phyloP scores from a whole-genome alignment of 2,329 filamentous ascomycete genomes.

The Chaetomium globosum region DNA sequence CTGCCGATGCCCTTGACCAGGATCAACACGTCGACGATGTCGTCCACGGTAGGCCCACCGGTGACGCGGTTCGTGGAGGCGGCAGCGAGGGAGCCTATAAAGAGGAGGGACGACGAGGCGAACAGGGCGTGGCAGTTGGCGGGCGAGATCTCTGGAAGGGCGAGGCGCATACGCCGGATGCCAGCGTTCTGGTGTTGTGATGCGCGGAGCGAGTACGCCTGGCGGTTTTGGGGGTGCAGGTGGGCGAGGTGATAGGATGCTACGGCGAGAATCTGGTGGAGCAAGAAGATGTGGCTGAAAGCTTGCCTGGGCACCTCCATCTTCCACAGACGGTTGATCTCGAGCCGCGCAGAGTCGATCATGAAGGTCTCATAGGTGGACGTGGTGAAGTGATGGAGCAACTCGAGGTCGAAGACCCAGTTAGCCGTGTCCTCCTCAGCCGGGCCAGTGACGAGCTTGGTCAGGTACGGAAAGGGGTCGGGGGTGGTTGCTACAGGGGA shows the following conservation, averaged over 20 bases:
- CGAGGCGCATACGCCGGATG: slow-evolving; percentile 33
- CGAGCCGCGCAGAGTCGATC: neutral
- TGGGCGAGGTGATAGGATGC: slow-evolving; percentile 35
- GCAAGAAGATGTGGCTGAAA: slow-evolving; percentile 34
- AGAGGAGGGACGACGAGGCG: slow-evolving; percentile 32
- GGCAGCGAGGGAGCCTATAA: slow-evolving; percentile 32
- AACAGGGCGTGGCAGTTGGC: slow-evolving; percentile 36
- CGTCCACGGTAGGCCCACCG: slow-evolving; percentile 26
- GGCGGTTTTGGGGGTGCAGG: slow-evolving; percentile 26
- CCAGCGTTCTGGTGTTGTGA: slow-evolving; percentile 35
- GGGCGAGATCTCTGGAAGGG: slow-evolving; percentile 30
- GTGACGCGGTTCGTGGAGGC: slow-evolving; percentile 7
- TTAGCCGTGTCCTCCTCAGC: slow-evolving; percentile 25
- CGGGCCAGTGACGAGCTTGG: slow-evolving; percentile 28
- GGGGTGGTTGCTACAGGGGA: slow-evolving; percentile 9
- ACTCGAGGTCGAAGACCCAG: slow-evolving; percentile 44
- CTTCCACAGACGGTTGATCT: slow-evolving; percentile 27
- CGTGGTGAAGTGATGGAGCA: slow-evolving; percentile 44
- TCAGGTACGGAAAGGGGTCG: slow-evolving; percentile 33
- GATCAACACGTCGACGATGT: slow-evolving; percentile 32
- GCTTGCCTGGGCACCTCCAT: slow-evolving; percentile 30
- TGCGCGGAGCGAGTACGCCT: slow-evolving; percentile 30
- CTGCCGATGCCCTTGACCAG: slow-evolving; percentile 34
- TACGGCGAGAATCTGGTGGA: slow-evolving; percentile 36
- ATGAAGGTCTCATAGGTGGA: slow-evolving; percentile 32